Base-by-base conservation (phyloP, 2,329 filamentous ascomycete genomes). In the Aurifilum marmelostoma region DNA sequence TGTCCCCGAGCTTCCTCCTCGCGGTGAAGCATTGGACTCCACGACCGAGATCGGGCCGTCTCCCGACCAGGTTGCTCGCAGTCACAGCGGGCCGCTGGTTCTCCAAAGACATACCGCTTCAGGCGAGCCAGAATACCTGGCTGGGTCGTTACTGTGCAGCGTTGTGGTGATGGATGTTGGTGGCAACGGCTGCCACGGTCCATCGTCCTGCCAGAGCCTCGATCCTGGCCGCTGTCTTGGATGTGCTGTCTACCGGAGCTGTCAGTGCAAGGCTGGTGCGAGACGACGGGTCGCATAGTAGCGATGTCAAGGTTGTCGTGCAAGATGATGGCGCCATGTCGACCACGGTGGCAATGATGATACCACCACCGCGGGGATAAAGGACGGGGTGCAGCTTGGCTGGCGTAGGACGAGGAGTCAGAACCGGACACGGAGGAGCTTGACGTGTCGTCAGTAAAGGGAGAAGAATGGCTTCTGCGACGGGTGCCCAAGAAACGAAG, bases 1-100 rank as follows among this genome's bases (percentile, higher is more conserved):
- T 59, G 66, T 1, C 69, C 66, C 69, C 69, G 68, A 39, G 68
- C 66, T 41, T 70, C 63, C 54, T 68, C 66, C 59, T 68, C 69
- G 18, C 60, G 67, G 24, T 68, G 69, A 41, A 60, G 47, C 18
- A 34, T 70, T 59, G 69, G 69, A 21, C 63, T 68, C n/a, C 24
- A n/a, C 9, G 37, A 39, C 32, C 8, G 63, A 65, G n/a, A 56
- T 18, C 34, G 34, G 6, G 59, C 34, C 16, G 34, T 12, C 18
- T 58, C 47, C 1, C n/a, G 43, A 29, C 34, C 56, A 8, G 24
- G 11, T 14, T 52, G 37, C 14, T 41, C 59, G 21, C 60, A 58
- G 32, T 12, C 18, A 41, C 47, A 37, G 12, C 50, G 59, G 9
- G 27, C 59, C 2, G 67, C 39, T 18, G 69, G 63, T 18, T 63